Percentiles rank a stretch among this genome's conserved stretches.
phyloP scores from a whole-genome alignment of 176 grass and related monocot species.

The Alloteropsis semialata region DNA sequence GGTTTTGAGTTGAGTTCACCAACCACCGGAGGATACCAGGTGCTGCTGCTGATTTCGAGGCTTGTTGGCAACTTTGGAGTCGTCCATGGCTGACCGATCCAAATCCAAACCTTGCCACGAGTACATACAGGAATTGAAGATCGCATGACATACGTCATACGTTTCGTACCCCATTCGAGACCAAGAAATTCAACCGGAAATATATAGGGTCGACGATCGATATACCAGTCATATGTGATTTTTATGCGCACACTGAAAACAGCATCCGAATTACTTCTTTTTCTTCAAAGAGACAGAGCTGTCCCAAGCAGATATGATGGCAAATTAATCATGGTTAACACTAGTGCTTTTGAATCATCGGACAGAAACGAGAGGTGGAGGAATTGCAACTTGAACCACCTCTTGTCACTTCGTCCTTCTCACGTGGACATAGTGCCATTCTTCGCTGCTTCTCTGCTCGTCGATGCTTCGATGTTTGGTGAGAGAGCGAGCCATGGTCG shows the following conservation, averaged over 20 bases:
- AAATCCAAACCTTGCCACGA: not conserved
- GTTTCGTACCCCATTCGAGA: not conserved
- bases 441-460: not conserved
- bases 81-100: not conserved
- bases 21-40: constrained; percentile 16
- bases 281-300: too few relatives aligned
- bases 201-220: too few relatives aligned
- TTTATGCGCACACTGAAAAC: too few relatives aligned
- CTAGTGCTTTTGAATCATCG: not conserved
- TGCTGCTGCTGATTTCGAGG: constrained; percentile 29
- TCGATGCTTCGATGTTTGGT: constrained; percentile 15
- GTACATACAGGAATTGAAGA: not conserved
- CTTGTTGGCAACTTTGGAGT: not conserved
- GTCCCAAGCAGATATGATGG: not conserved
- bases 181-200: too few relatives aligned
- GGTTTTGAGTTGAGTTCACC: not conserved
- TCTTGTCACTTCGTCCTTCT: too few relatives aligned
- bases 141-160: not conserved
- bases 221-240: too few relatives aligned
- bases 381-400: too few relatives aligned
- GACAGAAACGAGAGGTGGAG: not conserved
- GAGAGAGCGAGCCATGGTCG: not conserved
- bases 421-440: not conserved
- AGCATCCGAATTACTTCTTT: not conserved
- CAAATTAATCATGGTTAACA: not conserved